Evolutionary conservation across 768 basidiomycete genomes (phyloP), one percentile per base, ranked within the genome.

Genomic region (Dictyophora rubrovolvata): DNA sequence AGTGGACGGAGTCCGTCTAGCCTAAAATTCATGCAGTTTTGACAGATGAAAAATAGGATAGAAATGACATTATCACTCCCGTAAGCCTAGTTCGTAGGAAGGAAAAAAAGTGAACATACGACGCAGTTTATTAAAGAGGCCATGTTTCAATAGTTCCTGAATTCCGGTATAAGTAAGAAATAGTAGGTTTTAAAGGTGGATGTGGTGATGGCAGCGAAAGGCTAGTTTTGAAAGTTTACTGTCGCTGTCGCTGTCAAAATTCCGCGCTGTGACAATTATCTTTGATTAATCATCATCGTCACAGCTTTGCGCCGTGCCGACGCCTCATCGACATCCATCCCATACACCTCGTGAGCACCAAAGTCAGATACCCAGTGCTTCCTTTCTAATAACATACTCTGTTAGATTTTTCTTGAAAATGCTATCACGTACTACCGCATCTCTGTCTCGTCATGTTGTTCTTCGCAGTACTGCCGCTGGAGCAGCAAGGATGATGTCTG

Each of bases 371-470:
- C 47, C 59, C 14, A 55, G 23, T n/a, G 42, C 54, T 12, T 50
- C 17, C 42, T 60, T 50, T 47, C 54, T 60, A 37, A 60, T 55
- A 42, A 55, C 59, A 12, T 28, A 22, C 58, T 35, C 49, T 28
- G 18, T 48, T 28, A 22, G 5, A n/a, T 5, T 55, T 35, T 21
- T 62, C 62, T 64, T 54, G 63, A 48, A 55, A 37, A 36, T 28
- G 42, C 48, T 49, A 48, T 33, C 53, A 56, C 33, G 57, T 33
- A 20, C 59, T 63, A 72, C 59, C 59, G 80, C 80, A 79, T 71
- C 80, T 61, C 66, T 78, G 66, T 53, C 63, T 55, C 69, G 72
- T 61, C 60, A 72, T 66, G 63, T 69, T 61, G 75, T 75, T 65
- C 65, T 75, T 51, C 72, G 79, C 42, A 66, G 72, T 53, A 54